These are phyloP conservation scores for Fusarium globosum DNA, from an alignment of 2,329 filamentous ascomycete genomes.

Conservation along the genomic window DNA sequence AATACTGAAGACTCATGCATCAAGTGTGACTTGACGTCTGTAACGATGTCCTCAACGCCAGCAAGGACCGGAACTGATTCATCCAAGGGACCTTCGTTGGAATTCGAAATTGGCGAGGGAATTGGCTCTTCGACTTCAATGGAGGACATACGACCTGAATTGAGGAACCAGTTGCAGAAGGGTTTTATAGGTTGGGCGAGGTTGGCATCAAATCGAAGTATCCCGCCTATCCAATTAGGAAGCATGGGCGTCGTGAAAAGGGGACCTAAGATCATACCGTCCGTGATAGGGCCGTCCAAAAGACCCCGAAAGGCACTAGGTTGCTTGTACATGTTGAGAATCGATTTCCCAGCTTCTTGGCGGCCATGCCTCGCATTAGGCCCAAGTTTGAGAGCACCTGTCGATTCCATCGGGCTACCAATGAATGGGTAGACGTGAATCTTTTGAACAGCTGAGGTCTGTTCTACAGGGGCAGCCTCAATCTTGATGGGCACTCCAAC, in stretches of 20 bases:
- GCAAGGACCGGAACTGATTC: not conserved
- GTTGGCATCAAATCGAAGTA: not conserved
- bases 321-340: slow-evolving; percentile 2
- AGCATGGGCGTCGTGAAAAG: not conserved
- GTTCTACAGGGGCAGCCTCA: not conserved
- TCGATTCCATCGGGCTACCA: not conserved
- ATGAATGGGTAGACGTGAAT: not conserved
- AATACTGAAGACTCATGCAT: not conserved
- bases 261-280: not conserved
- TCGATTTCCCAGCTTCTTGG: not conserved
- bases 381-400: not conserved
- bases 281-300: not conserved
- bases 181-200: not conserved
- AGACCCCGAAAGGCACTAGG: not conserved
- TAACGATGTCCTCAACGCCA: not conserved
- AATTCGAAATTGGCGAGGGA: not conserved
- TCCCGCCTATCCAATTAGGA: not conserved
- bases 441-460: not conserved
- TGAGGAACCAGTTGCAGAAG: not conserved
- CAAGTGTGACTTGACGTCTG: not conserved
- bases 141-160: not conserved
- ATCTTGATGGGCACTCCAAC: not conserved
- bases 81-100: not conserved
- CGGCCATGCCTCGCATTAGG: not conserved
- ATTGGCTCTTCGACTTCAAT: not conserved